Conservation (phyloP, 148 eudicot genomes). For the Heliamphora exappendiculata region DNA sequence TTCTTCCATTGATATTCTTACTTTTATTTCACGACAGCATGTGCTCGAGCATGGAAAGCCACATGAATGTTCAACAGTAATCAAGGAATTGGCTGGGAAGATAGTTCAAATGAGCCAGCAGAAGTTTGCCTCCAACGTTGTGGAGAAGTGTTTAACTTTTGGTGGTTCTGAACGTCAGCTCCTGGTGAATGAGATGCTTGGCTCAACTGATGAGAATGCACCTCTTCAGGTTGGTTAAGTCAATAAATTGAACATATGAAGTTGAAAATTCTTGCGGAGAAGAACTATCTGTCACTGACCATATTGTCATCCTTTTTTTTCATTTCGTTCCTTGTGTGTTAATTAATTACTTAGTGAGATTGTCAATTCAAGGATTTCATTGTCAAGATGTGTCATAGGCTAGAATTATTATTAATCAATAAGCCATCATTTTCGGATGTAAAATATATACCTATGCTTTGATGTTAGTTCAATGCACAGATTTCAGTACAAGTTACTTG, state of each 20-base stretch:
- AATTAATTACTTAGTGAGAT: too few species aligned
- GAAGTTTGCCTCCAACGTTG: constrained; percentile 96
- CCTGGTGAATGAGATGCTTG: constrained; percentile 91
- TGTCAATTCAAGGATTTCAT: too few species aligned
- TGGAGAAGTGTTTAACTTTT: constrained; percentile 88
- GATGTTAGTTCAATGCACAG: too few species aligned
- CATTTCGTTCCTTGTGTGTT: background rate
- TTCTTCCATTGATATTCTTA: background rate
- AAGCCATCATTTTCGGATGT: too few species aligned
- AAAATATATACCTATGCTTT: too few species aligned
- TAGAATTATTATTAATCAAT: too few species aligned
- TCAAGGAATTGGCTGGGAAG: constrained; percentile 86
- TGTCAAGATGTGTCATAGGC: too few species aligned
- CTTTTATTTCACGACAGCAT: constrained; percentile 45
- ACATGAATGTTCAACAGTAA: constrained; percentile 69
- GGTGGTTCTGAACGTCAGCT: constrained; percentile 78
- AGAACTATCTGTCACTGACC: background rate
- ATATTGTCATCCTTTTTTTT: background rate
- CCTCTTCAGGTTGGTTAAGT: constrained; percentile 77
- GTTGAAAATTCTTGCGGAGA: background rate
- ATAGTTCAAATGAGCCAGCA: constrained; percentile 98
- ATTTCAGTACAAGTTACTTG: too few species aligned
- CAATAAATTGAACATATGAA: background rate
- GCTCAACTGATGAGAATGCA: constrained; percentile 96
- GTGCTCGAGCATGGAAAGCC: constrained; percentile 96